Conservation (phyloP, 257 asterid species). For the Solanum rostratum region DNA sequence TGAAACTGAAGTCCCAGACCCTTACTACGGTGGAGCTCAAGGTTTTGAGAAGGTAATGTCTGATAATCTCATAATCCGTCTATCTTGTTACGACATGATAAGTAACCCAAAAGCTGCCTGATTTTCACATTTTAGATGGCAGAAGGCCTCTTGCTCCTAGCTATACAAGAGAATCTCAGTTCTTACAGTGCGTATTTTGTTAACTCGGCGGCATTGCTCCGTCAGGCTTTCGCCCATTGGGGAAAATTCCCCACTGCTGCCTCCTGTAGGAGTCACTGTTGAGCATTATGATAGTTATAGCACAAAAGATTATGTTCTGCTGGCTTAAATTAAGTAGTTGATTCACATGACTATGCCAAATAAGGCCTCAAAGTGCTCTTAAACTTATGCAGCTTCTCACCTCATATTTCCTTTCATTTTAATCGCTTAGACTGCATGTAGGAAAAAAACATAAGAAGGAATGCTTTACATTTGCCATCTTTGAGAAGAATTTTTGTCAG, state of each 20-base stretch:
- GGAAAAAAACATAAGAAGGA: not conserved
- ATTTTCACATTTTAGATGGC: not conserved
- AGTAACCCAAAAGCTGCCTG: not conserved
- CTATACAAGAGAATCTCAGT: not conserved
- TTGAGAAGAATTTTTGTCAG: not conserved
- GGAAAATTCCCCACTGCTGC: no score
- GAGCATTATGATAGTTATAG: not conserved
- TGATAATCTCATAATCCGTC: not conserved
- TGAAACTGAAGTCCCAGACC: conserved; percentile 78
- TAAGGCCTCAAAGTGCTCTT: not conserved
- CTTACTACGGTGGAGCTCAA: conserved; percentile 77
- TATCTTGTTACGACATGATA: not conserved
- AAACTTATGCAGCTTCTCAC: not conserved
- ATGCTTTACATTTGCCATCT: not conserved
- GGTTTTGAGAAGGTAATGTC: conserved; percentile 77
- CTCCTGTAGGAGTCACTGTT: no score
- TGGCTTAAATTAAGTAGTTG: not conserved
- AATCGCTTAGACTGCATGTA: not conserved
- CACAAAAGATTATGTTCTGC: not conserved
- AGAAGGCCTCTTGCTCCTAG: not conserved
- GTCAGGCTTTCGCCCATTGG: no score
- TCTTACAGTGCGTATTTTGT: not conserved
- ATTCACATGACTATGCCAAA: not conserved
- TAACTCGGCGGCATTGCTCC: no score
- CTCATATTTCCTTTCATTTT: not conserved